phyloP scores from a whole-genome alignment of 768 basidiomycete genomes.

The Lactarius deliciosus region DNA sequence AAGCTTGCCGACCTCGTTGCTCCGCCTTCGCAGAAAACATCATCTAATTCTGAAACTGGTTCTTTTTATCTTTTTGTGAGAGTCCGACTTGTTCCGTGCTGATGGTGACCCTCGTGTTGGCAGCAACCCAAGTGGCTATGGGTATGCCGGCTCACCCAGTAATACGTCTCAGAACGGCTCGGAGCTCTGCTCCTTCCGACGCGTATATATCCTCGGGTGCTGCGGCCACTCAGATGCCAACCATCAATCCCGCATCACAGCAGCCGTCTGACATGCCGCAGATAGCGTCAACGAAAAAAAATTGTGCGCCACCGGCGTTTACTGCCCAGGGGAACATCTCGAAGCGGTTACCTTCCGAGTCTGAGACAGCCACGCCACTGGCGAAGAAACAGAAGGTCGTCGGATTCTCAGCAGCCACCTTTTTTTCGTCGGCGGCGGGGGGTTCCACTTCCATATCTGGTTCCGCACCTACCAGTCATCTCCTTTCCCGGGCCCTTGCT shows the following conservation, averaged over 20 bases:
- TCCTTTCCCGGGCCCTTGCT: not conserved
- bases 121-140: not conserved
- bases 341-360: constrained; percentile 3
- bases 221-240: not conserved
- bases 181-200: not conserved
- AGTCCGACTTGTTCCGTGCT: not conserved
- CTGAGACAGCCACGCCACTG: not conserved
- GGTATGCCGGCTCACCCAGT: not conserved
- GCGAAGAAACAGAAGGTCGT: not conserved
- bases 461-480: not conserved
- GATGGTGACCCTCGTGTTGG: not conserved
- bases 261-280: not conserved
- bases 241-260: not conserved
- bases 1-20: constrained; percentile 38
- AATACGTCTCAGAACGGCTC: not conserved
- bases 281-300: not conserved
- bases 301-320: not conserved
- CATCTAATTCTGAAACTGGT: not conserved
- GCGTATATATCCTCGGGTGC: constrained; percentile 14
- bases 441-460: not conserved
- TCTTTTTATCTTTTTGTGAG: not conserved
- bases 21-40: not conserved
- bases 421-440: not conserved
- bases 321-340: not conserved
- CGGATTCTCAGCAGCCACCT: not conserved